Evolutionary conservation across 345 rosid species (phyloP).

Genomic region (Arabis hirsuta): DNA sequence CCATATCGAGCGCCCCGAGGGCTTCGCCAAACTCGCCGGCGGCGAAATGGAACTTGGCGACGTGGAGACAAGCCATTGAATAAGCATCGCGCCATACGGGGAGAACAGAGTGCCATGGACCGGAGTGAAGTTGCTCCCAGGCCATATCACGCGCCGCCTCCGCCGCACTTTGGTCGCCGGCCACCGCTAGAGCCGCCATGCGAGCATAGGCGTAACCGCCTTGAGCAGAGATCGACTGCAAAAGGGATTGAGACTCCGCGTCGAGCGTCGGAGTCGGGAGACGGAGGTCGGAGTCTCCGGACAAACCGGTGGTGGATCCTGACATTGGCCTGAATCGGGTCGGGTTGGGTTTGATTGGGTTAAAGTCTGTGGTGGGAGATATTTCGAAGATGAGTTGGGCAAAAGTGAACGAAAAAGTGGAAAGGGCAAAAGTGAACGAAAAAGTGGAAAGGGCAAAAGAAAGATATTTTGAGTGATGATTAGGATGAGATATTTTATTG

Average conservation of each 20-base stretch:
- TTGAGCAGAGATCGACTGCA: slow-evolving; percentile 69
- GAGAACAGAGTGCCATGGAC: slow-evolving; percentile 96
- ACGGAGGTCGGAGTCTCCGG: slow-evolving; percentile 32
- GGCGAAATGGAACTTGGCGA: slow-evolving; percentile 67
- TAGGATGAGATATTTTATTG: slow-evolving; percentile 42
- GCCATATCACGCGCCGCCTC: slow-evolving; percentile 98
- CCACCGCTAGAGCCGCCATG: slow-evolving; percentile 66
- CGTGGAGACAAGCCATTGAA: slow-evolving; percentile 84
- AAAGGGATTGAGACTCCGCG: slow-evolving; percentile 58
- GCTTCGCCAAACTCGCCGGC: slow-evolving; percentile 71
- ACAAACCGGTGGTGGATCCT: slow-evolving; percentile 30
- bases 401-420: slow-evolving; percentile 41
- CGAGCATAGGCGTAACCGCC: slow-evolving; percentile 90
- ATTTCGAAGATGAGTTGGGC: slow-evolving; percentile 25
- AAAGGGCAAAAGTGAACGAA: slow-evolving; percentile 33
- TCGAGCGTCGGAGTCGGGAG: slow-evolving; percentile 76
- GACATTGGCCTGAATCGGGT: slow-evolving; percentile 35
- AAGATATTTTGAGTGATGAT: slow-evolving; percentile 45
- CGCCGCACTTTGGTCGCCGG: slow-evolving; percentile 85
- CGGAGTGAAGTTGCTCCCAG: slow-evolving; percentile 99
- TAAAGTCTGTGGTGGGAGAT: slow-evolving; percentile 25
- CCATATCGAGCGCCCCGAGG: slow-evolving; percentile 86
- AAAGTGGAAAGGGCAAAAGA: slow-evolving; percentile 37
- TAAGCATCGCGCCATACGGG: slow-evolving; percentile 98
- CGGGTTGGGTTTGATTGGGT: slow-evolving; percentile 20